Evolutionary conservation across 75 land plant genomes (phyloP), one percentile per base, ranked within the genome.

Genomic region (Pinus tabuliformis): DNA sequence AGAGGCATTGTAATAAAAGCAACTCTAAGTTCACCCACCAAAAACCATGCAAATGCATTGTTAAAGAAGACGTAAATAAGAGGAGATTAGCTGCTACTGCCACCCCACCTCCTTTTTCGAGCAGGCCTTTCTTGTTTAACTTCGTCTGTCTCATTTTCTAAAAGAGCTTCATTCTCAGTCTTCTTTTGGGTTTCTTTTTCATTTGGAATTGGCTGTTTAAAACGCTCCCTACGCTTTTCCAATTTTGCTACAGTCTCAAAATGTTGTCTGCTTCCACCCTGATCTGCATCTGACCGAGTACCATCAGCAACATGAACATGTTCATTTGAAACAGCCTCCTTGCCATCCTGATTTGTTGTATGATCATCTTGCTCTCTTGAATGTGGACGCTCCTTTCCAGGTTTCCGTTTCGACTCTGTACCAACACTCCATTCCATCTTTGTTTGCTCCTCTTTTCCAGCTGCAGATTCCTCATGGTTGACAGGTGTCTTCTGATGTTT

Each of bases 71-170:
- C 36, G 39, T 20, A 17, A 42, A 42, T 37, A 42, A 18, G 18
- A 39, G 54, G 42, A 42, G n/a, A 42, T 37, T 68, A 68, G 72
- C 21, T 68, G 72, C 72, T 68, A 49, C 75, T 82, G 33, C 87
- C 74, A 15, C 83, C 86, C 99, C 99, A 96, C 83, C 97, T 84
- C 70, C 99, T 73, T 76, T 94, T 96, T 49, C 99, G 78, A 17
- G 99, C 89, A 33, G 99, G 99, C 17, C 99, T 86, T 78, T 96
- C 99, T 36, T 83, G 88, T 78, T 95, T 96, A 56, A 95, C 75
- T 56, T 85, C 92, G 62, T 78, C 82, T 17, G 77, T 61, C 45
- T 77, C 74, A 73, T 81, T 65, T 73, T 89, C 92, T 58, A 85
- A 68, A 33, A 76, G 39, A 28, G 70, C 61, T 77, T 91, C 95